Percentiles rank a stretch among this genome's conserved stretches.
phyloP scores from a whole-genome alignment of 1,284 basidiomycete species.

The Pholiota adiposa region DNA sequence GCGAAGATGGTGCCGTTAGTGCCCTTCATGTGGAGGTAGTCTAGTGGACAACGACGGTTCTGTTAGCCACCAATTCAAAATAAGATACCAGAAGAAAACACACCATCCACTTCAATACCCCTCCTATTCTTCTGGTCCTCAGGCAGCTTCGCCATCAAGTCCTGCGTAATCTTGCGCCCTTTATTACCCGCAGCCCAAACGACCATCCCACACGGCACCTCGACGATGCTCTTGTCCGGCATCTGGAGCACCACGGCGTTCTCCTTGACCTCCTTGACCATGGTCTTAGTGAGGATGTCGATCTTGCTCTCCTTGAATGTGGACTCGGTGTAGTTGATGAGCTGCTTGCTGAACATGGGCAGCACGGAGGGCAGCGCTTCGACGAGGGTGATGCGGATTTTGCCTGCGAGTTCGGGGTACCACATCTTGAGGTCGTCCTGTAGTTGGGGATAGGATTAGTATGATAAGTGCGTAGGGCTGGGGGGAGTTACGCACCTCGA shows the following conservation, averaged over 20 bases:
- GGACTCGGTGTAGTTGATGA: constrained; percentile 94
- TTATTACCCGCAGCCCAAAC: constrained; percentile 95
- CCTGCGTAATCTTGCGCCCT: constrained; percentile 79
- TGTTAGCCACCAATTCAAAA: not conserved
- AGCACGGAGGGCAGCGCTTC: constrained; percentile 96
- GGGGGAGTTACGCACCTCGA: constrained; percentile 54
- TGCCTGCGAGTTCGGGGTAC: constrained; percentile 93
- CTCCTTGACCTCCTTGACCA: constrained; percentile 93
- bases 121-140: constrained; percentile 84
- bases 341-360: constrained; percentile 95
- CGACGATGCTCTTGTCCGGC: constrained; percentile 82
- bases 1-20: constrained; percentile 80
- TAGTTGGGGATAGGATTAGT: constrained; percentile 22
- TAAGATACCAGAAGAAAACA: constrained; percentile 34
- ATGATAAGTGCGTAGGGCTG: not conserved
- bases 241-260: constrained; percentile 86
- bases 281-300: constrained; percentile 92
- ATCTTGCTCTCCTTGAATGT: constrained; percentile 98
- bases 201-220: constrained; percentile 90
- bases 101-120: constrained; percentile 87
- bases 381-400: constrained; percentile 90
- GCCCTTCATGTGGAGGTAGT: constrained; percentile 68
- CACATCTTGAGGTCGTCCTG: constrained; percentile 91
- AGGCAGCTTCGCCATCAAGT: constrained; percentile 86
- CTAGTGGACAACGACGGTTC: constrained; percentile 42